Percentiles rank a stretch among this genome's conserved stretches.
phyloP scores from a whole-genome alignment of 106 monocot genomes.

The Allium sativum region DNA sequence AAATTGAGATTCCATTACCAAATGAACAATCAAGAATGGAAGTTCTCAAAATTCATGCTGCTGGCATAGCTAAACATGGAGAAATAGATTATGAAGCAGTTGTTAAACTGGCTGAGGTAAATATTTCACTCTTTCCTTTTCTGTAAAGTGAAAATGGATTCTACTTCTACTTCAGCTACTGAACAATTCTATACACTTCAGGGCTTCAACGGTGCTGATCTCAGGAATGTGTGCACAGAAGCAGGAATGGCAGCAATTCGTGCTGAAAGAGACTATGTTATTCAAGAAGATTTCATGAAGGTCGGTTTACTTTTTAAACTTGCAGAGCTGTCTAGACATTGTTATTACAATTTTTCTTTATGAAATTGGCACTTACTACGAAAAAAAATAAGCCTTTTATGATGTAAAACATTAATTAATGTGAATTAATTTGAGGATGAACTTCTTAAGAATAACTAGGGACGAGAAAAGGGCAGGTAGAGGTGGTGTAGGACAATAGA shows the following conservation, averaged over 20 bases:
- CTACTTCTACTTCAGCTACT: not conserved
- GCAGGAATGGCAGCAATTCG: conserved; percentile 96
- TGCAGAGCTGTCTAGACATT: too few species aligned
- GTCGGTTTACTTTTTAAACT: conserved; percentile 9
- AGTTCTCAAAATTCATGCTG: conserved; percentile 93
- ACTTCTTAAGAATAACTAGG: too few species aligned
- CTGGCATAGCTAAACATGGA: conserved; percentile 91
- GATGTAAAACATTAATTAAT: too few species aligned
- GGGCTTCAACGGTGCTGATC: conserved; percentile 98
- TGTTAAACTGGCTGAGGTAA: conserved; percentile 85
- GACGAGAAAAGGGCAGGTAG: too few species aligned
- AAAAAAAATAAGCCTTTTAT: too few species aligned
- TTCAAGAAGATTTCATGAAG: conserved; percentile 99
- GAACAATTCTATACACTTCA: conserved; percentile 11
- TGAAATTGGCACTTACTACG: too few species aligned
- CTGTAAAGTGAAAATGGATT: not conserved
- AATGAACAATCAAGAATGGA: conserved; percentile 96
- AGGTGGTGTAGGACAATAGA: too few species aligned
- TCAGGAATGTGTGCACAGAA: conserved; percentile 93
- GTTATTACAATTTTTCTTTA: too few species aligned
- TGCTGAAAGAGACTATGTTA: conserved; percentile 93
- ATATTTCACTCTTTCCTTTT: not conserved
- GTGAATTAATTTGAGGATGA: too few species aligned
- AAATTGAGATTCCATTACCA: conserved; percentile 94
- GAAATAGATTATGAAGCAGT: conserved; percentile 95